Base-by-base conservation (phyloP, 78 protist genomes). In the Dictyostelium firmibasis region DNA sequence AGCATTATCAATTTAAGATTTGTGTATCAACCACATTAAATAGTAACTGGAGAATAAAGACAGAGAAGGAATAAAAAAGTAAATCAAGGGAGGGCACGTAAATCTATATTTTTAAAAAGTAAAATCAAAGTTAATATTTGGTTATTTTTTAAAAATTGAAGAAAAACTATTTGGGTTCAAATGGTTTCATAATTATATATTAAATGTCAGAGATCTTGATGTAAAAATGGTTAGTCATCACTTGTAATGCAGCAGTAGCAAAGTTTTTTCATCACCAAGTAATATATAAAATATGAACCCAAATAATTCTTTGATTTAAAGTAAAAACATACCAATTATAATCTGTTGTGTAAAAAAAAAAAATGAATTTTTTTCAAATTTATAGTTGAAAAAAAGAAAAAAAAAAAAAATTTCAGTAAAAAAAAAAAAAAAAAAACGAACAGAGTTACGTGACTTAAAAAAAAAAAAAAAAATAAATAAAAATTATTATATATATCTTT, bases 171-270 rank as follows among this genome's bases (percentile, higher is more conserved):
- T 50, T 16, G 18, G 62, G 0, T 16, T 16, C 0, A 57, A 57
- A 57, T 20, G 16, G 23, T 57, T 57, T 57, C 0, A 5, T 57
- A 0, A 27, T 5, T 57, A 57, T 41, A 41, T 77, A 41, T 77
- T 77, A n/a, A 29, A 6, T 77, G 33, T 77, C 83, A 77, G 83
- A 77, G 83, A 77, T 77, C 83, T 77, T 77, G 83, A 77, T 77
- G 83, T 77, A 77, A 11, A 33, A 41, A n/a, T 77, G 2, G 47
- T 3, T 6, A 18, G 10, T 77, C 83, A 77, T 77, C 83, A 77
- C n/a, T 67, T 10, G 23, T 7, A 6, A 1, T 77, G 18, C 83
- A 77, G 83, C 5, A 77, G 83, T 77, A 77, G 83, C 83, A 77
- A 77, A 77, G 5, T 41, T 36, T 77, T 77, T 6, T 77, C 83